Conservation (phyloP, 306 rosid species). For the Boehmeria nivea region DNA sequence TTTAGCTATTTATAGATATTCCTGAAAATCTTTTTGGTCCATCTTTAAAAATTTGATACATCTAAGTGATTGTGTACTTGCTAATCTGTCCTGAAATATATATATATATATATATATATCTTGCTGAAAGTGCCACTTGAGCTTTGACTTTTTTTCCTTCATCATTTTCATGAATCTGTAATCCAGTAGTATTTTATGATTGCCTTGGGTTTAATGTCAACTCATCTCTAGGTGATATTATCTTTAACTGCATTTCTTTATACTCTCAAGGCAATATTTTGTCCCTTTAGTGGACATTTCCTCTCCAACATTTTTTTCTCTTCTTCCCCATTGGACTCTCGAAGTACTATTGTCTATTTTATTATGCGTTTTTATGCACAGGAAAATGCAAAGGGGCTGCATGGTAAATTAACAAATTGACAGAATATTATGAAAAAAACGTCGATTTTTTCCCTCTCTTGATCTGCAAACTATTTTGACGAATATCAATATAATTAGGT, state of each 20-base stretch:
- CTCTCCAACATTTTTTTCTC: neutral
- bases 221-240: constrained; percentile 26
- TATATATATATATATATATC: constrained; percentile 6
- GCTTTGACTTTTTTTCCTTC: constrained; percentile 34
- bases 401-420: constrained; percentile 15
- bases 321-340: neutral
- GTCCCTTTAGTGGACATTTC: neutral
- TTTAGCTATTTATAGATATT: constrained; percentile 11
- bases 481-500: neutral
- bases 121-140: constrained; percentile 26
- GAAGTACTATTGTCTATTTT: too few relatives aligned
- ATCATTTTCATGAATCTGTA: constrained; percentile 26
- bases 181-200: constrained; percentile 26
- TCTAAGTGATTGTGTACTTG: constrained; percentile 18
- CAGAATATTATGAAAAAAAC: neutral
- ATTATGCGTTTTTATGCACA: neutral
- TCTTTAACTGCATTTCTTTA: constrained; percentile 16
- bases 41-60: constrained; percentile 5
- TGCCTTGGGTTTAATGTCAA: constrained; percentile 38
- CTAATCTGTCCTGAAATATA: constrained; percentile 1
- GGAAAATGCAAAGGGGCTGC: neutral
- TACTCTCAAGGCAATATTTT: constrained; percentile 11
- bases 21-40: constrained; percentile 13
- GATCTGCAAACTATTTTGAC: neutral
- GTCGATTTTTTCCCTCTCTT: constrained; percentile 6